Base-by-base conservation (phyloP, 1,139 yeast genomes). In the Arxiozyma slooffiae region DNA sequence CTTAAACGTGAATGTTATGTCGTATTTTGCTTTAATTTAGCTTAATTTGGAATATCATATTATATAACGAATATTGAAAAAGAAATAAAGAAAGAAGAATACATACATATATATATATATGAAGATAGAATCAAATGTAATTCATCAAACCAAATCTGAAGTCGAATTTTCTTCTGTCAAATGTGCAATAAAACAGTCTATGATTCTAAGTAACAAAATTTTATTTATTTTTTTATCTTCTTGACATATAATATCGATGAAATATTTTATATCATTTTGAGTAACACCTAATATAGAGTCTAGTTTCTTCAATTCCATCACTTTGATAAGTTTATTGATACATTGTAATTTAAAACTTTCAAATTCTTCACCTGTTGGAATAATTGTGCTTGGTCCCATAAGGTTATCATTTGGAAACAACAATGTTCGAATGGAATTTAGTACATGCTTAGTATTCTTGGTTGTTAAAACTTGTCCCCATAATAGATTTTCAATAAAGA, bases 351-450 rank as follows among this genome's bases (percentile, higher is more conserved):
- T 62, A 21, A 57, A 44, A 21, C 37, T 44, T 36, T 54, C 54
- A 36, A 57, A 56, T 38, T 58, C 62, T 14, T 53, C 55, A 1
- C 60, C 63, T 4, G 52, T 46, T 8, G 67, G 64, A 18, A 56
- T 51, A 1, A 48, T 41, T 8, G 58, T 54, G 11, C 56, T 53
- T 14, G 60, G 61, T 0, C 67, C 64, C 59, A 64, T 55, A 30
- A 48, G 46, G 42, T 55, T 59, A 48, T 66, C 69, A 36, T 58
- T 56, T 1, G 68, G 69, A 46, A 64, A 66, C 3, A 64, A 47
- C 23, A 50, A 20, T 23, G 52, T 52, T 41, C 67, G 52, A 34
- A 60, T 14, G 8, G 44, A 26, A 20, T 47, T 41, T 14, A 56
- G 48, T 7, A 50, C 1, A 9, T 38, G 43, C 36, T 36, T 41